Conservation (phyloP, 176 grass and related monocot genomes). For the Tuctoria greenei region DNA sequence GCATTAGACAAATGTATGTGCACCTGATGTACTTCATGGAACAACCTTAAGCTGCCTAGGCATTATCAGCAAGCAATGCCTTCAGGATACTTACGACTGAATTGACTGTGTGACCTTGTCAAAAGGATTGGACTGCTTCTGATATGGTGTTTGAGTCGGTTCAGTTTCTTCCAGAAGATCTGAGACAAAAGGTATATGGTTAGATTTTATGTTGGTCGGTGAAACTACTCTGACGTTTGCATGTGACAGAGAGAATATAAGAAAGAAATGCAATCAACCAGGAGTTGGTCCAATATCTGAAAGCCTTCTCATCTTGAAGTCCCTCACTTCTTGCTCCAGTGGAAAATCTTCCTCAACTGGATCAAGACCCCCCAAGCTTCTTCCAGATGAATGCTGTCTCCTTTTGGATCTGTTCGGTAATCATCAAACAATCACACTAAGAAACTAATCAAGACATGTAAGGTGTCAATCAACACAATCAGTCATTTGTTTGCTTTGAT, state of each 20-base stretch:
- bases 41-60: conserved; percentile 21
- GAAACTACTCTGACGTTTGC: conserved; percentile 6
- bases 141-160: conserved; percentile 64
- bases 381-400: conserved; percentile 65
- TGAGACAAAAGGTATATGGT: conserved; percentile 31
- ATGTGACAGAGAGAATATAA: background rate
- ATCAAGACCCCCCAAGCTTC: conserved; percentile 66
- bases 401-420: conserved; percentile 62
- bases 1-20: conserved; percentile 20
- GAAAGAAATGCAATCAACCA: conserved; percentile 39
- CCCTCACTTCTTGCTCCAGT: conserved; percentile 50
- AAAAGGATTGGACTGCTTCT: conserved; percentile 27
- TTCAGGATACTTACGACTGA: conserved; percentile 49
- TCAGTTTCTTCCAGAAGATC: conserved; percentile 77
- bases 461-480: background rate
- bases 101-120: conserved; percentile 70
- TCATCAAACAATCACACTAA: conserved; percentile 10
- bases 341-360: conserved; percentile 77
- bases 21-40: background rate
- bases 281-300: conserved; percentile 51
- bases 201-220: conserved; percentile 17
- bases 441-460: conserved; percentile 6
- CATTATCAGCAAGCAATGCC: conserved; percentile 25
- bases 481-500: background rate
- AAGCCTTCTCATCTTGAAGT: conserved; percentile 70